Percentiles rank a stretch among this genome's conserved stretches.
Evolutionary conservation across 305 asterid genomes (phyloP).

Genomic region (Coffea humblotiana): DNA sequence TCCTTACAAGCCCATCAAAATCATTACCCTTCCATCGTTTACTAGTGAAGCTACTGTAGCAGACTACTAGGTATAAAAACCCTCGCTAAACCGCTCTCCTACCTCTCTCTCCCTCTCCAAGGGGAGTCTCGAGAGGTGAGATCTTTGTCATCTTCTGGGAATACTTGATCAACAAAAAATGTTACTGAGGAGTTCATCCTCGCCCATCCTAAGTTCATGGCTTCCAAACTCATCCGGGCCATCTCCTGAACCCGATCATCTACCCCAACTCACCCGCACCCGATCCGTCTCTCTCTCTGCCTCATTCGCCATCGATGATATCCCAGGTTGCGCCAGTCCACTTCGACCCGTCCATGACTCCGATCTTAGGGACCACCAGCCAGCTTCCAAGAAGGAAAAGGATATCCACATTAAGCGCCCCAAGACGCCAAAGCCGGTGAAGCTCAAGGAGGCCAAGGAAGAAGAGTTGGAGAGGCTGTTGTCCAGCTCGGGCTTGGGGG

Average conservation of each 20-base stretch:
- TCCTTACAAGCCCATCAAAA: no score
- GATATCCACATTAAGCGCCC: conserved; percentile 25
- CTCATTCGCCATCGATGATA: conserved; percentile 36
- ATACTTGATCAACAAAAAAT: conserved; percentile 17
- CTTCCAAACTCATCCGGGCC: conserved; percentile 44
- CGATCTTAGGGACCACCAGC: conserved; percentile 42
- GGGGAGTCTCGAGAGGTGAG: not conserved
- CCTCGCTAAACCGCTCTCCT: not conserved
- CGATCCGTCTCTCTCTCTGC: conserved; percentile 44
- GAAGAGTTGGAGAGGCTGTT: conserved; percentile 34
- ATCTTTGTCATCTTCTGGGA: not conserved
- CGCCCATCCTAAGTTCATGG: conserved; percentile 66
- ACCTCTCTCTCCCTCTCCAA: not conserved
- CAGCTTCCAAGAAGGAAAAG: conserved; percentile 33
- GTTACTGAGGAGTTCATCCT: conserved; percentile 70
- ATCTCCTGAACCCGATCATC: conserved; percentile 55
- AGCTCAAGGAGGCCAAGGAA: conserved; percentile 34
- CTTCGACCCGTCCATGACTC: conserved; percentile 32
- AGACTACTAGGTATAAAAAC: conserved; percentile 1
- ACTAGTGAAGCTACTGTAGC: no score
- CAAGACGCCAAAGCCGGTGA: conserved; percentile 34
- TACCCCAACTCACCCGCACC: conserved; percentile 40
- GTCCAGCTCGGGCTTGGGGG: conserved; percentile 44
- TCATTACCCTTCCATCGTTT: no score
- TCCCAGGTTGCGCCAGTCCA: conserved; percentile 15